Base-by-base conservation (phyloP, 2,329 filamentous ascomycete genomes). In the Phoma sp. region DNA sequence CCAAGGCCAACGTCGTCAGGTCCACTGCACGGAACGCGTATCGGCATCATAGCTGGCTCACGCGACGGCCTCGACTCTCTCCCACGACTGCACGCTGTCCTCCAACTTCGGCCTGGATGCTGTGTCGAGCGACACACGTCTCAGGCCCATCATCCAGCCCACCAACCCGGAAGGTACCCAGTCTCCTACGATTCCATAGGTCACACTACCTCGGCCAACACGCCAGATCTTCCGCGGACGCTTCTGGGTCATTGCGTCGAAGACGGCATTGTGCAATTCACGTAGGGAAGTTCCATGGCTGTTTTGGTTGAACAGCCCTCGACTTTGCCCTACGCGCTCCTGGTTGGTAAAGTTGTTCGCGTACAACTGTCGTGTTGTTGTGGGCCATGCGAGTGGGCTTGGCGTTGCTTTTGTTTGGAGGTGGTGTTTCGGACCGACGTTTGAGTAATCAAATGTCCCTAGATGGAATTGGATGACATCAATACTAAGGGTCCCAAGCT, bases 111-210 rank as follows among this genome's bases (percentile, higher is more conserved):
- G 73, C 64, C 60, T 75, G 68, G 61, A 52, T 61, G 59, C 50
- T 12, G 61, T 60, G 46, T 72, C 67, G 11, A 72, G 67, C 36
- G 66, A 65, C 14, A 88, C 85, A 51, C 79, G 79, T 56, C 87
- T 81, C 53, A 93, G 84, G 10, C 92, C 92, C 85, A 98, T 89
- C 90, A 98, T 96, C 90, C 91, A 95, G 1, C 87, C 87, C n/a
- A 98, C 89, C 14, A 97, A 72, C 2, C 87, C 83, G 17, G 85
- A 82, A 1, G 95, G 93, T 20, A 90, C 83, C 84, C 89, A 93
- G 32, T 85, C 84, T 5, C 93, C 95, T 7, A 98, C 89, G 25
- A 97, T 82, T 32, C 91, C 90, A 74, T 98, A 98, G 0, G 92
- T 81, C 50, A 89, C 82, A 43, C 92, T 91, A 6, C 95, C 95